Percentiles rank a stretch among this genome's conserved stretches.
Evolutionary conservation across 495 filamentous ascomycete species (phyloP).

Genomic region (Aspergillus conjunctus): DNA sequence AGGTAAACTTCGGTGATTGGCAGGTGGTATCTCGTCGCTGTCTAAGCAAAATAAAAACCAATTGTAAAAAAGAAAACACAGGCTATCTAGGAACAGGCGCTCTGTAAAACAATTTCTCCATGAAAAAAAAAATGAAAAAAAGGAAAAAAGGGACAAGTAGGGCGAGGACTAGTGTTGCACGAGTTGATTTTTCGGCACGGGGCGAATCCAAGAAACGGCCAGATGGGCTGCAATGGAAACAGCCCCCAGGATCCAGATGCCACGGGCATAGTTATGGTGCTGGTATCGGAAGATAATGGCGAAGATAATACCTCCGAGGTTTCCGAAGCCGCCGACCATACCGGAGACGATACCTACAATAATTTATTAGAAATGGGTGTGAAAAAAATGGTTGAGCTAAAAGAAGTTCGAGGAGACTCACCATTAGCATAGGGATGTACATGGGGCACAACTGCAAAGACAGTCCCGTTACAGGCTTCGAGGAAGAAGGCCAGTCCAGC

Average conservation of each 20-base stretch:
- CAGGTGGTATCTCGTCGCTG: not conserved
- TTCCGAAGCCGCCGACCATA: conserved; percentile 75
- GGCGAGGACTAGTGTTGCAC: conserved; percentile 20
- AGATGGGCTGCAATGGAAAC: conserved; percentile 70
- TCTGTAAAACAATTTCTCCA: not conserved
- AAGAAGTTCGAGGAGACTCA: conserved; percentile 28
- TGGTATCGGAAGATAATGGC: conserved; percentile 83
- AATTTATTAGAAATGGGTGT: conserved; percentile 13
- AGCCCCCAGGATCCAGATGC: conserved; percentile 82
- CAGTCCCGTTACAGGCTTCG: conserved; percentile 82
- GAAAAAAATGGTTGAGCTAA: not conserved
- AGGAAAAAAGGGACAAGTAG: conserved; percentile 1
- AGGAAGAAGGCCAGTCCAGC: conserved; percentile 77
- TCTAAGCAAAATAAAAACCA: not conserved
- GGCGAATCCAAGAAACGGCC: conserved; percentile 68
- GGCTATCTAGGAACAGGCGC: no score
- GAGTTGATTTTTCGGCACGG: conserved; percentile 54
- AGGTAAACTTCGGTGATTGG: not conserved
- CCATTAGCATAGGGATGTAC: conserved; percentile 76
- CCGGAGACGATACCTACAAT: conserved; percentile 70
- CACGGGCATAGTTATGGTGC: conserved; percentile 63
- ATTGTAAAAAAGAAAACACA: not conserved
- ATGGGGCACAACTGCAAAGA: conserved; percentile 84
- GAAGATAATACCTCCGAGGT: conserved; percentile 84
- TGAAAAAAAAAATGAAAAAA: not conserved